A percentile compares a stretch with the other conserved stretches of the same genome.
Evolutionary conservation across 1,139 yeast species (phyloP).

Genomic region (Martiniozyma asiatica): DNA sequence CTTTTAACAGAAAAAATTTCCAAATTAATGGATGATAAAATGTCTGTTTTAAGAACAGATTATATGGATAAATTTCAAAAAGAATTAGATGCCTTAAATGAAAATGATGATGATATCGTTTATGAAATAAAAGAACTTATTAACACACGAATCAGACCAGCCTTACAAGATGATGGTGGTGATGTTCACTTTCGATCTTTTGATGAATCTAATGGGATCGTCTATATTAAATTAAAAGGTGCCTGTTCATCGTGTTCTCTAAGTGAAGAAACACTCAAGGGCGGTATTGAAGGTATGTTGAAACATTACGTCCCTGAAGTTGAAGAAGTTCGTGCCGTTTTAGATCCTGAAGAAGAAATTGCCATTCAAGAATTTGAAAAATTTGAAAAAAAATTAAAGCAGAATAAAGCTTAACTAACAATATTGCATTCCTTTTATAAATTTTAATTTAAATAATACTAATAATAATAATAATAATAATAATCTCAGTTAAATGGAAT

Average conservation of each 20-base stretch:
- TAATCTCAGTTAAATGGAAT: neutral
- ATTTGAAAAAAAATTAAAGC: conserved; percentile 22
- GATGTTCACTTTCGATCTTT: conserved; percentile 64
- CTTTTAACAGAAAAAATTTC: conserved; percentile 15
- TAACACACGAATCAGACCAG: conserved; percentile 52
- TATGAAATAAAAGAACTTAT: conserved; percentile 50
- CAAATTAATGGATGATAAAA: conserved; percentile 15
- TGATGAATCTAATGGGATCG: conserved; percentile 58
- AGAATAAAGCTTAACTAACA: conserved; percentile 6
- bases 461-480: neutral
- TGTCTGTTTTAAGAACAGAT: conserved; percentile 16
- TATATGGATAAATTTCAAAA: conserved; percentile 14
- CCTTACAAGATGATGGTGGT: conserved; percentile 73
- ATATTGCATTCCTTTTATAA: neutral
- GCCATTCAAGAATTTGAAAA: conserved; percentile 64
- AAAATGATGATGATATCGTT: conserved; percentile 39
- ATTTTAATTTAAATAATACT: neutral
- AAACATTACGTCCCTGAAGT: conserved; percentile 80
- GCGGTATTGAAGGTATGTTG: conserved; percentile 77
- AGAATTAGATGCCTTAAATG: conserved; percentile 21
- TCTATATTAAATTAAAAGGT: conserved; percentile 64
- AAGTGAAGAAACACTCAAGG: conserved; percentile 64
- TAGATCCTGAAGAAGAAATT: conserved; percentile 46
- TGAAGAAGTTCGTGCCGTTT: conserved; percentile 56
- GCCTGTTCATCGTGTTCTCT: conserved; percentile 76